These are phyloP conservation scores for Sequoiadendron giganteum DNA, from an alignment of 75 land plant genomes.

Conservation along the genomic window DNA sequence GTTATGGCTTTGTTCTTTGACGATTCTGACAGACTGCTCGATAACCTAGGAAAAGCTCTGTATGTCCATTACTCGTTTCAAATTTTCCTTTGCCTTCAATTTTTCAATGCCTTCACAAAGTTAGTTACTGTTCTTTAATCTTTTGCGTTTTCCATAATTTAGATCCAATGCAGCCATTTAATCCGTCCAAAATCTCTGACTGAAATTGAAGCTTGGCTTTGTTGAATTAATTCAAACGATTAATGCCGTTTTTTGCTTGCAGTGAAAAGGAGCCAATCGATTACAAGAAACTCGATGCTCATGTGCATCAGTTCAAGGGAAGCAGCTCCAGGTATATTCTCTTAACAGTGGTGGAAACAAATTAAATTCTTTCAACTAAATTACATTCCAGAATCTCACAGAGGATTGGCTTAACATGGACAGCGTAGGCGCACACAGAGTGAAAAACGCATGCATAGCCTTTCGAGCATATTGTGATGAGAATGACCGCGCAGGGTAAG, in stretches of 20 bases:
- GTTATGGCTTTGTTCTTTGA: constrained; percentile 66
- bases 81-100: not conserved
- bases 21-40: constrained; percentile 69
- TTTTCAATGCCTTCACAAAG: too few relatives aligned
- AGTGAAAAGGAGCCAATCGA: constrained; percentile 52
- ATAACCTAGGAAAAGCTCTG: constrained; percentile 48
- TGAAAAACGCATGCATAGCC: constrained; percentile 57
- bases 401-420: not conserved
- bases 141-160: too few relatives aligned
- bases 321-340: constrained; percentile 53
- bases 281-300: constrained; percentile 56
- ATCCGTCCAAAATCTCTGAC: too few relatives aligned
- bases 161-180: too few relatives aligned
- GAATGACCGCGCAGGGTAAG: constrained; percentile 65
- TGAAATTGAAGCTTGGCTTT: too few relatives aligned
- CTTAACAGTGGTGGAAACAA: not conserved
- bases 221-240: too few relatives aligned
- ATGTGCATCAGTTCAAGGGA: constrained; percentile 80
- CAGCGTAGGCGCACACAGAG: constrained; percentile 81
- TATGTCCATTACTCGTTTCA: constrained; percentile 18
- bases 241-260: not conserved
- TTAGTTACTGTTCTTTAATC: too few relatives aligned
- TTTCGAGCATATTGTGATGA: constrained; percentile 61
- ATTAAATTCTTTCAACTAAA: not conserved
- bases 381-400: not conserved